Evolutionary conservation across 2,329 filamentous ascomycete species (phyloP).

Genomic region (Phaeosphaeria sp.): DNA sequence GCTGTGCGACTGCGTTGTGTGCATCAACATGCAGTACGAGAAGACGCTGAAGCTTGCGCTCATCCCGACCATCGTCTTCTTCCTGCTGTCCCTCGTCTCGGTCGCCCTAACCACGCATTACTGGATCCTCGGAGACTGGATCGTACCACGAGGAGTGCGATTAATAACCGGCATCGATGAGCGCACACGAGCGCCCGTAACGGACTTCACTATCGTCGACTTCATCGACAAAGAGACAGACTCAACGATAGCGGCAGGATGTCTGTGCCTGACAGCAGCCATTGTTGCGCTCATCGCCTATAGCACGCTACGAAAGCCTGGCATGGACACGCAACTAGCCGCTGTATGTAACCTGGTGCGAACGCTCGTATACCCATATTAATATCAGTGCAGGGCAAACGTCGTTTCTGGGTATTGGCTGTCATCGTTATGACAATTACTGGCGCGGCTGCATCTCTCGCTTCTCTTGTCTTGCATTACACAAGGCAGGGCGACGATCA

Average conservation of each 20-base stretch:
- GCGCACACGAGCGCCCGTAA: slow-evolving; percentile 21
- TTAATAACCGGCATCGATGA: slow-evolving; percentile 25
- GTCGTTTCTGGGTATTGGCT: slow-evolving; percentile 35
- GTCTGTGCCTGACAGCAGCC: slow-evolving; percentile 30
- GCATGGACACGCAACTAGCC: slow-evolving; percentile 32
- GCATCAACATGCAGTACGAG: slow-evolving; percentile 25
- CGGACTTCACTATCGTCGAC: slow-evolving; percentile 36
- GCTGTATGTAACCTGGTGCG: slow-evolving; percentile 20
- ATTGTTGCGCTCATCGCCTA: slow-evolving; percentile 34
- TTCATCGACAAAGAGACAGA: slow-evolving; percentile 32
- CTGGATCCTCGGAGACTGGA: slow-evolving; percentile 40
- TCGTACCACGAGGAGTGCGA: slow-evolving; percentile 27
- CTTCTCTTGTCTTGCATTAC: slow-evolving; percentile 33
- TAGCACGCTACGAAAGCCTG: slow-evolving; percentile 27
- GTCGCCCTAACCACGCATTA: slow-evolving; percentile 38
- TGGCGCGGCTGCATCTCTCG: slow-evolving; percentile 25
- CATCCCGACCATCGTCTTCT: slow-evolving; percentile 30
- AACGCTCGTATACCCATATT: background rate
- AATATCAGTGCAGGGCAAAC: slow-evolving; percentile 22
- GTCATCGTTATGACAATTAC: slow-evolving; percentile 25
- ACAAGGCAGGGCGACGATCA: slow-evolving; percentile 31
- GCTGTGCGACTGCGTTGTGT: slow-evolving; percentile 5
- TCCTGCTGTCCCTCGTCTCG: slow-evolving; percentile 36
- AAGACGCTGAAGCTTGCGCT: slow-evolving; percentile 31
- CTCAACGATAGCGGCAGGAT: slow-evolving; percentile 36